These are phyloP conservation scores for Garcia nutans DNA, from an alignment of 345 rosid genomes.

Conservation along the genomic window DNA sequence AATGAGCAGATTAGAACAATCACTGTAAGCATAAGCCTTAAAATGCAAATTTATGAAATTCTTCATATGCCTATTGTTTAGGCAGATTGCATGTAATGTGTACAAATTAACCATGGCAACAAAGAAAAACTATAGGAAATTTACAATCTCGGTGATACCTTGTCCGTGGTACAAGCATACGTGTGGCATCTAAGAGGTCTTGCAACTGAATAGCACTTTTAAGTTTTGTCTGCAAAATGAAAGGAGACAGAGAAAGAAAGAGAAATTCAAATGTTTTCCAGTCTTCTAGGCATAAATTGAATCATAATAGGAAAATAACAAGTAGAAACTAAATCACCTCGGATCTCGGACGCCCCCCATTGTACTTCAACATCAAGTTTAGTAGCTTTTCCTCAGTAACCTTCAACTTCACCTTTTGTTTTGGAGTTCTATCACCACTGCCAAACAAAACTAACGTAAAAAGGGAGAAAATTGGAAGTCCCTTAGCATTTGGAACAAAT, in stretches of 20 bases:
- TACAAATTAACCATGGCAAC: not conserved
- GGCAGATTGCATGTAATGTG: not conserved
- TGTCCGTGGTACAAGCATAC: slow-evolving; percentile 88
- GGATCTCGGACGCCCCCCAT: slow-evolving; percentile 88
- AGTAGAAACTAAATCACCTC: slow-evolving; percentile 52
- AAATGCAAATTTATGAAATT: not conserved
- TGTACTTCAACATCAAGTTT: slow-evolving; percentile 94
- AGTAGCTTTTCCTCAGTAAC: slow-evolving; percentile 95
- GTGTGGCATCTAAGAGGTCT: slow-evolving; percentile 98
- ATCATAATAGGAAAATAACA: slow-evolving; percentile 3
- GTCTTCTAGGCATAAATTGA: not conserved
- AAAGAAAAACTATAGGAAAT: slow-evolving; percentile 4
- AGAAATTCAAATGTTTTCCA: slow-evolving; percentile 8
- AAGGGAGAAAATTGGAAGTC: not conserved
- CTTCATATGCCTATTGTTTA: too few relatives aligned
- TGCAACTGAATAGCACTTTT: slow-evolving; percentile 95
- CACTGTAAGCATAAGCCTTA: not conserved
- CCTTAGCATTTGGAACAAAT: not conserved
- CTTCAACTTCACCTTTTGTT: slow-evolving; percentile 97
- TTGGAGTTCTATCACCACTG: slow-evolving; percentile 99
- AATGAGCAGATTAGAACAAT: not conserved
- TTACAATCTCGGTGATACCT: slow-evolving; percentile 48
- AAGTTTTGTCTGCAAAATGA: slow-evolving; percentile 76
- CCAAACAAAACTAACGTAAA: slow-evolving; percentile 16
- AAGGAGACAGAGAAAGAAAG: slow-evolving; percentile 1